Conservation (phyloP, 2,329 filamentous ascomycete genomes). For the Cladosporium phlei region DNA sequence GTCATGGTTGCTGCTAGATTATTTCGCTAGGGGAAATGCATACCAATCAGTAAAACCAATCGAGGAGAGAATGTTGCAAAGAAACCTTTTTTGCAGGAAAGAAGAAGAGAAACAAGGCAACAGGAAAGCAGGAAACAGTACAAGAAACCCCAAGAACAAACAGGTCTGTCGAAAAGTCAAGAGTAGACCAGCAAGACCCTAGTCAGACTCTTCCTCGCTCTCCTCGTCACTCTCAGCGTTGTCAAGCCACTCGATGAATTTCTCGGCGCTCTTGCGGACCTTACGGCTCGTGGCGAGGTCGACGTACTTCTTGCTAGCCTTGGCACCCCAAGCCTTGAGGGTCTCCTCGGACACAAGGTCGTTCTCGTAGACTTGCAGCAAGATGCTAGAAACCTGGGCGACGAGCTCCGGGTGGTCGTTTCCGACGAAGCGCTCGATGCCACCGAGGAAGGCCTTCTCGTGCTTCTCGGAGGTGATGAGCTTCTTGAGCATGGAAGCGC, state of each 20-base stretch:
- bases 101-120: too few species aligned
- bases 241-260: constrained; percentile 90
- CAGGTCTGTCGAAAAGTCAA: not conserved
- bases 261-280: constrained; percentile 89
- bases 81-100: too few species aligned
- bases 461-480: constrained; percentile 83
- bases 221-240: constrained; percentile 74
- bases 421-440: constrained; percentile 86
- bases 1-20: too few species aligned
- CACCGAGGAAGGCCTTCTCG: constrained; percentile 91
- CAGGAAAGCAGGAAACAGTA: too few species aligned
- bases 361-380: constrained; percentile 84
- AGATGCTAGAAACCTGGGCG: constrained; percentile 73
- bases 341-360: constrained; percentile 86
- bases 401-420: constrained; percentile 77
- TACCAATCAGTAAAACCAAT: too few species aligned
- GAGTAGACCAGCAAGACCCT: not conserved
- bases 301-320: constrained; percentile 98
- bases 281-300: constrained; percentile 86
- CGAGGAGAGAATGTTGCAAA: too few species aligned
- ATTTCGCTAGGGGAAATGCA: too few species aligned
- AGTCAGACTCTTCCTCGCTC: constrained; percentile 20
- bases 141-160: too few species aligned
- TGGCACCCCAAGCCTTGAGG: constrained; percentile 83
- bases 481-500: constrained; percentile 84